Evolutionary conservation across 2,329 filamentous ascomycete genomes (phyloP), one percentile per base, ranked within the genome.

Genomic region (Parastagonospora nodorum): DNA sequence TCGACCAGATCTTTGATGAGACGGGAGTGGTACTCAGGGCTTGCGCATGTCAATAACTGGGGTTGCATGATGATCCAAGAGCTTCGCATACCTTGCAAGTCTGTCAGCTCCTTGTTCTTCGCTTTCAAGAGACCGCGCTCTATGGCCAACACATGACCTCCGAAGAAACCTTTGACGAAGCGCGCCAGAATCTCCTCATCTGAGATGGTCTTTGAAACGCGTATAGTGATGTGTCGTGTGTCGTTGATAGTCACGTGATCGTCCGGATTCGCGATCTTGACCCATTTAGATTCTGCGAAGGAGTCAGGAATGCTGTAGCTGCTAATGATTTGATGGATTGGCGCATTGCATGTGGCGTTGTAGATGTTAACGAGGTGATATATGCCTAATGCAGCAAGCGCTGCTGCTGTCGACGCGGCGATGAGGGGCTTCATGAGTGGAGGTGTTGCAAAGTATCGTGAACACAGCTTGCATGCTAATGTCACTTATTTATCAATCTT

Each of bases 161-260:
- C 58, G 36, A 58, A 61, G 37, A 58, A 61, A 10, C 55, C 58
- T 24, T 57, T 55, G 1, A 57, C 39, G 32, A 57, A 61, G 16
- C 37, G 41, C 15, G 52, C 51, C 4, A 61, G 24, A 5, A 59
- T 38, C 9, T 37, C 41, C 24, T 59, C 55, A 45, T 59, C 50
- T 2, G 42, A 37, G 2, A 55, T 1, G 5, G 12, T 14, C 8
- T 30, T 11, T n/a, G 42, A 45, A 4, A 61, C 12, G 1, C 31
- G 12, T 9, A 58, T 2, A 3, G 35, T 48, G 15, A 48, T 51
- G 16, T 16, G 42, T 8, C 53, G 48, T 9, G 42, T 38, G 28
- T 51, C 50, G 7, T 44, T 24, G 16, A 45, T 19, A 10, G 48
- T 5, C 4, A 41, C 19, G 24, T 53, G 44, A 4, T 27, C n/a